Evolutionary conservation across 2,329 filamentous ascomycete species (phyloP), one percentile per base, ranked within the genome.

Genomic region (Emergomyces pasteurianus): DNA sequence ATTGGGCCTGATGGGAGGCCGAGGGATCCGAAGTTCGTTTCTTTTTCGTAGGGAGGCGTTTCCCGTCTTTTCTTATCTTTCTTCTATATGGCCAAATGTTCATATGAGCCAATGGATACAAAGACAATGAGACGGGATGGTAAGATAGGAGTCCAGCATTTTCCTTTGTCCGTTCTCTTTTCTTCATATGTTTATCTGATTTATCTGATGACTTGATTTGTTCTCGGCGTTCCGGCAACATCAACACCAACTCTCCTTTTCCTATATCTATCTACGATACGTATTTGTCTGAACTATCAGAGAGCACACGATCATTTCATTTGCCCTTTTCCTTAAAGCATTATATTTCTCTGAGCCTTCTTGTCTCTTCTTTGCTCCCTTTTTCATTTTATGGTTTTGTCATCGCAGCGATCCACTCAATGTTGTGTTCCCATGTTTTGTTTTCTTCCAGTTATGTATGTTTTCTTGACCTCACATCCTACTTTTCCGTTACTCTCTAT

Each of bases 21-120:
- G 64, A 83, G 86, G 71, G 92, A 97, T 78, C 91, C 92, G 64
- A 96, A 96, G 79, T 95, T 96, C 72, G 91, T 97, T 62, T 95
- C 89, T 72, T 97, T 97, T 75, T 89, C 86, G 62, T 88, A 71
- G 81, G 21, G 46, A 71, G 81, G 21, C 40, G 56, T 59, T 49
- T 52, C 21, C 55, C 18, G 2, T 9, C 9, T 9, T n/a, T n/a
- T n/a, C n/a, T n/a, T n/a, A n/a, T n/a, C n/a, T n/a, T n/a, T n/a
- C n/a, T n/a, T n/a, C n/a, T n/a, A n/a, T n/a, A n/a, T n/a, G n/a
- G n/a, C n/a, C n/a, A n/a, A n/a, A n/a, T n/a, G n/a, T n/a, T n/a
- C n/a, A n/a, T n/a, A n/a, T n/a, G n/a, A n/a, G n/a, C n/a, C 21
- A 54, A 40, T 50, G 57, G 34, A 43, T 42, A 49, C 31, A 16